These are phyloP conservation scores for Cercophora newfieldiana DNA, from an alignment of 495 filamentous ascomycete genomes.

Conservation along the genomic window DNA sequence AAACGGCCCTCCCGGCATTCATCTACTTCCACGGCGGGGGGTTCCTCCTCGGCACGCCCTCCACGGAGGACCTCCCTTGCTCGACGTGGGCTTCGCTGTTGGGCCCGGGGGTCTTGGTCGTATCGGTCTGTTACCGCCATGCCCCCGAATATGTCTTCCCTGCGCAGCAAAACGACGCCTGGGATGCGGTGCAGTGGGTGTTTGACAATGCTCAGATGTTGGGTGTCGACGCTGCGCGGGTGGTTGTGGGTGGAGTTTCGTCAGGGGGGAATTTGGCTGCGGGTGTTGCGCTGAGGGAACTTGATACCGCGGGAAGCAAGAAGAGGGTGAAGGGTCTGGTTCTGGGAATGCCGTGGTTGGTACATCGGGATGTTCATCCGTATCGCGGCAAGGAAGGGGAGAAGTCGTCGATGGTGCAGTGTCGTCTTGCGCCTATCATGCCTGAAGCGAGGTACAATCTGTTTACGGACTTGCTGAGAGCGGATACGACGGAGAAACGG, in stretches of 20 bases:
- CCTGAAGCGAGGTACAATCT: slow-evolving; percentile 33
- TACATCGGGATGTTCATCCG: slow-evolving; percentile 37
- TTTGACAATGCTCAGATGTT: slow-evolving; percentile 37
- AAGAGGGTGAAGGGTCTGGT: slow-evolving; percentile 43
- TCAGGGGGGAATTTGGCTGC: slow-evolving; percentile 50
- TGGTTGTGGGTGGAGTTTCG: slow-evolving; percentile 51
- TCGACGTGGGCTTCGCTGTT: slow-evolving; percentile 37
- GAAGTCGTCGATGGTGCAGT: slow-evolving; percentile 43
- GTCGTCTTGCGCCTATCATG: slow-evolving; percentile 42
- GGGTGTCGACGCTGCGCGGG: slow-evolving; percentile 35
- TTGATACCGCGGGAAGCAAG: slow-evolving; percentile 24
- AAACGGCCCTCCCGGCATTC: slow-evolving; percentile 21
- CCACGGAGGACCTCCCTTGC: slow-evolving; percentile 51
- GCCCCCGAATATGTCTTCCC: slow-evolving; percentile 46
- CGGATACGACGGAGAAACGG: slow-evolving; percentile 31
- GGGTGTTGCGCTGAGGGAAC: slow-evolving; percentile 37
- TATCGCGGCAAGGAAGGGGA: slow-evolving; percentile 33
- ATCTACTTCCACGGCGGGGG: slow-evolving; percentile 55
- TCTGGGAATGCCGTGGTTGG: slow-evolving; percentile 45
- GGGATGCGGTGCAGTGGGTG: slow-evolving; percentile 51
- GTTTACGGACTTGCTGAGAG: slow-evolving; percentile 37
- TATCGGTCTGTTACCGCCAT: slow-evolving; percentile 52
- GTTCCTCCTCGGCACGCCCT: slow-evolving; percentile 46
- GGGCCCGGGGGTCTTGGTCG: slow-evolving; percentile 29
- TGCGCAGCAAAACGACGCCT: slow-evolving; percentile 48